Evolutionary conservation across 495 filamentous ascomycete genomes (phyloP), one percentile per base, ranked within the genome.

Genomic region (Schizothecium vesticola): DNA sequence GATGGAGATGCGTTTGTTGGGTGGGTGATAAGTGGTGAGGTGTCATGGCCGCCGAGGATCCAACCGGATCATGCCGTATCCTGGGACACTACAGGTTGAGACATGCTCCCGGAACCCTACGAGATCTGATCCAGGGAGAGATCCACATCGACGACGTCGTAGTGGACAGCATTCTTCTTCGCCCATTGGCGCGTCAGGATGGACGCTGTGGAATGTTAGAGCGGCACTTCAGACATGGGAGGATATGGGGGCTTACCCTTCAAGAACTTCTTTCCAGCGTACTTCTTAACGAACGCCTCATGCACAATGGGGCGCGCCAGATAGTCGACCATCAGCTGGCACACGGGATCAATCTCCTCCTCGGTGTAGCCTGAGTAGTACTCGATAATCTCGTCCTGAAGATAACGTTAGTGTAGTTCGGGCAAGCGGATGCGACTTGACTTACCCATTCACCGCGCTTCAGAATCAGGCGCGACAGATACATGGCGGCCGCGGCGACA

Each of bases 261-360:
- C 74, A 97, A 79, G 80, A 97, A 99, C 80, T 94, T 96, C 84
- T 97, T 98, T 86, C 92, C 95, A 19, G 96, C 95, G 75, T 99
- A 99, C 78, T 99, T 99, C 85, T 94, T 95, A 85, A 96, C 98
- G 86, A 99, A 98, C 21, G 96, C 95, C 78, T 97, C 93, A 72
- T 98, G 95, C 55, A 86, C 85, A 58, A 97, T 92, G 31, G 96
- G 95, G 10, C 89, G 86, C 66, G 88, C 89, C 36, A 98, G 88
- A 75, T 98, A 98, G 75, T 98, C 93, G 66, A 99, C 86, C 94
- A 99, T 97, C 61, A 97, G 82, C 71, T 88, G 86, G 79, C 96
- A 92, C 61, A 97, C 93, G 7, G 96, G 94, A 73, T 92, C 86
- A 69, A 99, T 93, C 76, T 98, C 91, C 29, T 92, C 88, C 78